phyloP scores from a whole-genome alignment of 495 filamentous ascomycete genomes.

The Choiromyces venosus region DNA sequence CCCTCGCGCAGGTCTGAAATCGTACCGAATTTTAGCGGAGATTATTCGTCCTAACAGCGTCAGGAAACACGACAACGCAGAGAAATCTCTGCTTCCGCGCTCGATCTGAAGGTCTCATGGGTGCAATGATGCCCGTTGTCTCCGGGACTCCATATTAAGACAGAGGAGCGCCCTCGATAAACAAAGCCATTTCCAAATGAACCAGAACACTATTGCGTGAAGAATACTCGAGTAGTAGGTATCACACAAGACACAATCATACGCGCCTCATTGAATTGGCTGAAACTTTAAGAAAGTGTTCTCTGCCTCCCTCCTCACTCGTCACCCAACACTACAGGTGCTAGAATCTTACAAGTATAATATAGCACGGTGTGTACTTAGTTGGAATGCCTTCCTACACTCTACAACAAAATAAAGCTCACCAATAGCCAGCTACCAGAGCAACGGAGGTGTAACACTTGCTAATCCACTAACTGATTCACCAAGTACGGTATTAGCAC shows the following conservation, averaged over 20 bases:
- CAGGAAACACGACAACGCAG: not conserved
- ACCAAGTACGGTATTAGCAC: not conserved
- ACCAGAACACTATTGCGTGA: not conserved
- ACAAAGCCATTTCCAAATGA: not conserved
- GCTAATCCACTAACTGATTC: not conserved
- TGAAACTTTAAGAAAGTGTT: not conserved
- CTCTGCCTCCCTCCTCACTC: not conserved
- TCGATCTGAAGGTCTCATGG: not conserved
- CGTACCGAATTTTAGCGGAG: not conserved
- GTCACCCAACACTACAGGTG: not conserved
- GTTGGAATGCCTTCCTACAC: not conserved
- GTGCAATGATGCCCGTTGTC: not conserved
- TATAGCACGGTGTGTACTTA: not conserved
- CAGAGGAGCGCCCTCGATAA: not conserved
- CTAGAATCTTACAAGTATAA: not conserved
- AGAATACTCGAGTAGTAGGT: not conserved
- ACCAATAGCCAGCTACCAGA: not conserved
- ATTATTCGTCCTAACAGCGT: not conserved
- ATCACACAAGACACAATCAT: not conserved
- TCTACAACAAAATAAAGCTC: not conserved
- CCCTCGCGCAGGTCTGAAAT: not conserved
- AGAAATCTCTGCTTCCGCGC: not conserved
- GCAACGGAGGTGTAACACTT: not conserved
- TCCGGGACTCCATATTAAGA: not conserved
- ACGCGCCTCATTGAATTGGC: not conserved